Evolutionary conservation across 805 yeast genomes (phyloP), one percentile per base, ranked within the genome.

Genomic region (Kuraishia piskuri): DNA sequence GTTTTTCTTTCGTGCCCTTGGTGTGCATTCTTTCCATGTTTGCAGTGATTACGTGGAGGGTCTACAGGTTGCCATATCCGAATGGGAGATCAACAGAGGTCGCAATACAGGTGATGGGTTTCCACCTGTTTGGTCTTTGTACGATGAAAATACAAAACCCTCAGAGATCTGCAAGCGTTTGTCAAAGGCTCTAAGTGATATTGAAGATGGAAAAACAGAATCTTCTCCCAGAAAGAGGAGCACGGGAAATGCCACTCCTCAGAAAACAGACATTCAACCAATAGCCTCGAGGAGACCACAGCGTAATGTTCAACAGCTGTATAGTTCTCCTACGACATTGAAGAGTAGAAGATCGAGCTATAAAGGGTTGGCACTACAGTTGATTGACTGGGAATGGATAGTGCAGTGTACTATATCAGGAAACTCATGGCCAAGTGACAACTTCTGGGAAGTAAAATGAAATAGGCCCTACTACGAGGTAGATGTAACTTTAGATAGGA

Each of bases 351-450:
- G 6, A 22, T 20, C 45, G 4, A 19, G 36, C 31, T 45, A 22
- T 19, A 46, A 40, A 17, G 50, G 44, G 2, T 9, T 52, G 2
- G 56, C 53, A n/a, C 44, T 67, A 47, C 61, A 68, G 58, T 45
- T 77, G 3, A 68, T 81, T 10, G 70, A 76, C 59, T 81, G 86
- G 86, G 87, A 83, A 60, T 83, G 88, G 88, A 71, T 82, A 1
- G 85, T 82, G 1, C 87, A 83, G 55, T 79, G 85, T 65, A 71
- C 80, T 17, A 80, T 83, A 31, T 31, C 40, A 10, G 40, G 40
- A 3, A 31, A 31, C 14, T 31, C 40, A 8, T 31, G 40, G 40
- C 40, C 40, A 31, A 31, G 40, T 12, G 17, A 31, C 17, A 5
- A 31, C 17, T 3, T 31, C 14, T 31, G 40, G 40, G 17, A 31